These are phyloP conservation scores for Ophiostoma piceae DNA, from an alignment of 2,329 filamentous ascomycete species.

Conservation along the genomic window DNA sequence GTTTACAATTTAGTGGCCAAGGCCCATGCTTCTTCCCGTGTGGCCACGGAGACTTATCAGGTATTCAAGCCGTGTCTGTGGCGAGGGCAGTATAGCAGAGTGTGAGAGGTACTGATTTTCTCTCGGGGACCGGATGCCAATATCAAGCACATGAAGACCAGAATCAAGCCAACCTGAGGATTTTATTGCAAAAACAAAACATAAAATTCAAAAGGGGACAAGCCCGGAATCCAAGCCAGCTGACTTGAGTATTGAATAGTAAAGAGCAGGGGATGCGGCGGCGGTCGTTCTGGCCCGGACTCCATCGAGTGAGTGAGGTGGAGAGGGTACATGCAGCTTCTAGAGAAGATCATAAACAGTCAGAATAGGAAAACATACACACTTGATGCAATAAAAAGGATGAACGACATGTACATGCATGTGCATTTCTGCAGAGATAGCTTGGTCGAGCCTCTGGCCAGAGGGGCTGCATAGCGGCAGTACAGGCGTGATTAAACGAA, in stretches of 20 bases:
- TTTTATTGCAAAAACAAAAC: not conserved
- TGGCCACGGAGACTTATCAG: not conserved
- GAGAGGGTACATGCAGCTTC: not conserved
- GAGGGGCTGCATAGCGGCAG: not conserved
- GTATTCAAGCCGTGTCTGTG: not conserved
- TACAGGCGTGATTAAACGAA: not conserved
- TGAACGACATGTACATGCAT: not conserved
- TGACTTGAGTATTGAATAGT: not conserved
- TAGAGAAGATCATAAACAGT: not conserved
- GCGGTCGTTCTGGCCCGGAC: not conserved
- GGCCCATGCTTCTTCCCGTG: conserved; percentile 4
- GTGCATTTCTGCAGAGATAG: too few relatives aligned
- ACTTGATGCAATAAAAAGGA: not conserved
- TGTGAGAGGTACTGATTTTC: not conserved
- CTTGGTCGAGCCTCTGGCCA: not conserved
- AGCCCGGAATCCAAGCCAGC: not conserved
- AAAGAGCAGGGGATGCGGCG: not conserved
- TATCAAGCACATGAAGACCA: not conserved
- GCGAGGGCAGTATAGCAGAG: not conserved
- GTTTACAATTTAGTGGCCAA: not conserved
- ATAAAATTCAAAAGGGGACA: not conserved
- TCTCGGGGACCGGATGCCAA: not conserved
- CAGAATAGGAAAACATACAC: not conserved
- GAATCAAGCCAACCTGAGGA: not conserved
- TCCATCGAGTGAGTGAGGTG: not conserved